phyloP scores from a whole-genome alignment of 495 filamentous ascomycete genomes.

The Penicillium alfredii region DNA sequence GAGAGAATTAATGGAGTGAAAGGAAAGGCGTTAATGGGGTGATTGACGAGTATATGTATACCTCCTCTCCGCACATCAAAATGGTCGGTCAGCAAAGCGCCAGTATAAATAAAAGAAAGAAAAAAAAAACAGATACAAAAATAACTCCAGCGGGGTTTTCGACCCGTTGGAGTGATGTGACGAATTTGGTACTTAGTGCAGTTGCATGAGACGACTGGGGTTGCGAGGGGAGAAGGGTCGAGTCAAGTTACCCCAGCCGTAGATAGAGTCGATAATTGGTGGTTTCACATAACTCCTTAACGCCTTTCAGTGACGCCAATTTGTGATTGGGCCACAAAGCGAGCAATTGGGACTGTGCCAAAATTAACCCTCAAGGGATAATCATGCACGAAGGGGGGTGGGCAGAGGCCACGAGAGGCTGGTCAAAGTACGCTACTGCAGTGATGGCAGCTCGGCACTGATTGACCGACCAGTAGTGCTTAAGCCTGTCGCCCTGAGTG shows the following conservation, averaged over 20 bases:
- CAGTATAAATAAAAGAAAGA: too few species aligned
- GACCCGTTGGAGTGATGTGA: conserved; percentile 3
- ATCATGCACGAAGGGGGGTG: background rate
- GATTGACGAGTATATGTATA: background rate
- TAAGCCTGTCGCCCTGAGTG: background rate
- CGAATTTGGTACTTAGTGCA: conserved; percentile 4
- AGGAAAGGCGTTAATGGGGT: background rate
- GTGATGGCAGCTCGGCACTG: background rate
- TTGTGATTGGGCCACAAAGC: background rate
- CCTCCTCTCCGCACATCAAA: background rate
- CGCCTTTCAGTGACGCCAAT: background rate
- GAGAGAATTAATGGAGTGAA: background rate
- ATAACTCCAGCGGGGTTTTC: background rate
- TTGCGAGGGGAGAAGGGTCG: background rate
- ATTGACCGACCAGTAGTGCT: background rate
- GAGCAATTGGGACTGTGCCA: background rate
- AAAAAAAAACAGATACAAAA: conserved; percentile 4
- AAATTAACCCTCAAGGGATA: background rate
- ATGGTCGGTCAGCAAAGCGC: background rate
- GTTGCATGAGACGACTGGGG: conserved; percentile 3
- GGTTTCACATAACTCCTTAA: too few species aligned
- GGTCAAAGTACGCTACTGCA: conserved; percentile 1
- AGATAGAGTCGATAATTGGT: too few species aligned
- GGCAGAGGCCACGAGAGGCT: background rate
- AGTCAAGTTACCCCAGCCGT: background rate